Base-by-base conservation (phyloP, 345 rosid species). In the Pistacia integerrima region DNA sequence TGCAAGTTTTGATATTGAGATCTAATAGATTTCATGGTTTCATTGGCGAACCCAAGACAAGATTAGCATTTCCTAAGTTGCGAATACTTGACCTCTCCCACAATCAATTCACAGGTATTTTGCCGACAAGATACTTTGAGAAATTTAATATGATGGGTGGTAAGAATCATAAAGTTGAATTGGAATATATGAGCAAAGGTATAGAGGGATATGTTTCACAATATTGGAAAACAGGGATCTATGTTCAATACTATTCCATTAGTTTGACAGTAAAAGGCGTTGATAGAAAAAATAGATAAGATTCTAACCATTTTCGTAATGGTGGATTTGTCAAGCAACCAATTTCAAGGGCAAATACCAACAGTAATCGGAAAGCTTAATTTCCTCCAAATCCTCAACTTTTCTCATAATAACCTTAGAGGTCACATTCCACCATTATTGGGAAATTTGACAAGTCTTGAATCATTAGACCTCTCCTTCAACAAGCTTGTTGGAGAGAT, bases 401-500 rank as follows among this genome's bases (percentile, higher is more conserved):
- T 36, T 36, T 36, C 38, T 36, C 38, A 36, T 4, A 36, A 36
- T 36, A 36, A 36, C 38, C 46, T 76, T 7, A 54, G 38, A n/a
- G 80, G 75, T 16, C 54, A 17, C 3, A 73, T 77, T 30, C 75
- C 80, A 17, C 5, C 54, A 8, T 65, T 67, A 8, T 18, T 67
- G 41, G 52, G 44, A 49, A 62, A 61, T 18, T 20, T 81, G 57
- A 46, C 14, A 44, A 10, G n/a, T 0, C 66, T 68, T 3, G 77
- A 81, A 25, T 38, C 44, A 38, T 38, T 38, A 38, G 4, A 38
- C 44, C 44, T 38, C 7, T 38, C 46, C 8, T 41, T 41, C 46
- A 41, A 41, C 46, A 6, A 8, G 0, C 5, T 41, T 41, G 6
- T 6, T 41, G 46, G 46, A 6, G 46, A 41, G 46, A 41, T 7